Evolutionary conservation across 139 green algal species (phyloP).

Genomic region (Micractinium conductrix): DNA sequence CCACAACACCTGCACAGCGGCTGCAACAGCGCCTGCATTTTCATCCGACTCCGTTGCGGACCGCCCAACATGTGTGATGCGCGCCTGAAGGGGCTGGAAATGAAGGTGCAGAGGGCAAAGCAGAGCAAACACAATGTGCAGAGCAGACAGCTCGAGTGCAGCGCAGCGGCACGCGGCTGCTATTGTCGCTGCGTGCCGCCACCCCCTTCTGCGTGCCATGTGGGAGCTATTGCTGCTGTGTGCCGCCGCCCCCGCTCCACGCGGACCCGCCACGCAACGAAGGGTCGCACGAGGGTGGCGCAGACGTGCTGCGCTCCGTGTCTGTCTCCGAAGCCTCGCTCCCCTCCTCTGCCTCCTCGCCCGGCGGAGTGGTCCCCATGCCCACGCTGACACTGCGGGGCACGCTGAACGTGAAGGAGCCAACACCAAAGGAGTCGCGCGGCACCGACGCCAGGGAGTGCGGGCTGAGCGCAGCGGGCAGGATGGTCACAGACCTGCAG

Average conservation of each 20-base stretch:
- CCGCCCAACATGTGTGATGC: too few relatives aligned
- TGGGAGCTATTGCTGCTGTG: too few relatives aligned
- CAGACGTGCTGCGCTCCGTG: neutral
- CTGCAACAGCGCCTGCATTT: too few relatives aligned
- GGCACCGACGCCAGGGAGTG: constrained; percentile 64
- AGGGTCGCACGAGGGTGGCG: neutral
- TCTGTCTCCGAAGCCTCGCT: constrained; percentile 10
- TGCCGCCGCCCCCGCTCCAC: neutral
- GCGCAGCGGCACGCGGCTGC: constrained; percentile 90
- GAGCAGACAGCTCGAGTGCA: constrained; percentile 56
- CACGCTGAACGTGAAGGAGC: constrained; percentile 21
- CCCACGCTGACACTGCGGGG: constrained; percentile 7
- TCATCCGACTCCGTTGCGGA: too few relatives aligned
- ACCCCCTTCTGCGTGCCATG: too few relatives aligned
- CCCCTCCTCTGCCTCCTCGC: neutral
- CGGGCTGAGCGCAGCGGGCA: constrained; percentile 58
- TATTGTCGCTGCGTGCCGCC: too few relatives aligned
- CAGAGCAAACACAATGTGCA: too few relatives aligned
- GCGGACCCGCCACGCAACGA: neutral
- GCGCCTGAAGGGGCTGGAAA: too few relatives aligned
- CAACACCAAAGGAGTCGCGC: neutral
- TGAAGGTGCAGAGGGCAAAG: too few relatives aligned
- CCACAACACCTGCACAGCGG: too few relatives aligned
- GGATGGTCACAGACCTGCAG: constrained; percentile 49
- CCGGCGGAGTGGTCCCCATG: neutral